Evolutionary conservation across 768 basidiomycete species (phyloP).

Genomic region (Russula sp.): DNA sequence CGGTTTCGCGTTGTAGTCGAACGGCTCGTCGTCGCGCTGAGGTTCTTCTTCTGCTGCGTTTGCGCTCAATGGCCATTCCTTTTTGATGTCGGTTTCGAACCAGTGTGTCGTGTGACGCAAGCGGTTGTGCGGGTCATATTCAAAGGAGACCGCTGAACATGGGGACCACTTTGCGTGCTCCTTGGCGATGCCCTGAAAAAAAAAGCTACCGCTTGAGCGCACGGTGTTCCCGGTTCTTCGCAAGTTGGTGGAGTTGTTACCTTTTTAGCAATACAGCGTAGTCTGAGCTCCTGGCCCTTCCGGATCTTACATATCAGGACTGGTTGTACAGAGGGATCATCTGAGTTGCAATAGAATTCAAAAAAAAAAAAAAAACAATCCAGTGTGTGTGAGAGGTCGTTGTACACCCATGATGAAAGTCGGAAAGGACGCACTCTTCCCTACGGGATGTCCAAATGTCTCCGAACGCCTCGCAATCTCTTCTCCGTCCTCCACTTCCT

Average conservation of each 20-base stretch:
- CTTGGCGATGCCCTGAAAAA: constrained; percentile 81
- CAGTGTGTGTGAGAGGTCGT: not conserved
- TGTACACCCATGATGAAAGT: not conserved
- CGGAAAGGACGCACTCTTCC: constrained; percentile 54
- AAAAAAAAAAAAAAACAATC: not conserved
- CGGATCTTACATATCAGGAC: constrained; percentile 88
- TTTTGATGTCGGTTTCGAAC: constrained; percentile 75
- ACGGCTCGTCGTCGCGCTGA: constrained; percentile 70
- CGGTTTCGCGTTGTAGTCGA: constrained; percentile 85
- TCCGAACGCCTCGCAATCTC: constrained; percentile 68
- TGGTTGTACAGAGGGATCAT: constrained; percentile 53
- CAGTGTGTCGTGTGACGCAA: constrained; percentile 93
- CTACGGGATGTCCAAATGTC: constrained; percentile 75
- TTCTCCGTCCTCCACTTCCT: constrained; percentile 49
- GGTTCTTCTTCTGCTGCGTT: constrained; percentile 83
- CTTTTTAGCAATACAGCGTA: constrained; percentile 89
- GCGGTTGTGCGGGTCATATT: constrained; percentile 98
- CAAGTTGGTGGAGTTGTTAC: constrained; percentile 33
- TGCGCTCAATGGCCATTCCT: constrained; percentile 87
- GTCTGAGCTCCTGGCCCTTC: constrained; percentile 84
- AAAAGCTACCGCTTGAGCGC: not conserved
- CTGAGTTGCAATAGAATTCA: constrained; percentile 29
- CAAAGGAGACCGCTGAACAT: constrained; percentile 88
- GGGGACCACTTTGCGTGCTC: constrained; percentile 99
- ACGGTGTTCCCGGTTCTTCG: not conserved